A percentile compares a stretch with the other conserved stretches of the same genome.
These are phyloP conservation scores for Cercospora sojina DNA, from an alignment of 2,329 filamentous ascomycete genomes.

Conservation along the genomic window DNA sequence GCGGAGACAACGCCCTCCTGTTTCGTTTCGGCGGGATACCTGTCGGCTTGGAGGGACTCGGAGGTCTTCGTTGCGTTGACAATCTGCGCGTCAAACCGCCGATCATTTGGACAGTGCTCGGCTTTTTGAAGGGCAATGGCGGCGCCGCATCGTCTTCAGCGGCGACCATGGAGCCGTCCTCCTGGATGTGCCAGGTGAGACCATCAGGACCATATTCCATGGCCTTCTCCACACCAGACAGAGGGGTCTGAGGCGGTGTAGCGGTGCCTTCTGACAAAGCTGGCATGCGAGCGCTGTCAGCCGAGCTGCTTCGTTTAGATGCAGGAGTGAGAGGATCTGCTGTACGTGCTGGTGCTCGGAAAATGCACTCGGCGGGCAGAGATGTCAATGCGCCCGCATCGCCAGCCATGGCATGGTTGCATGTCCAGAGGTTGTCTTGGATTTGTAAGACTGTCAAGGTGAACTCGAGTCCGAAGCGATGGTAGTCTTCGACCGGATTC, in stretches of 20 bases:
- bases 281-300: slow-evolving; percentile 15
- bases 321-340: slow-evolving; percentile 2
- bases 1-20: slow-evolving; percentile 10
- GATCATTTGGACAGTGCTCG: slow-evolving; percentile 4
- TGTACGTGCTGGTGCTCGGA: slow-evolving; percentile 24
- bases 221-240: slow-evolving; percentile 12
- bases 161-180: slow-evolving; percentile 1
- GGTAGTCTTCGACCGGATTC: slow-evolving; percentile 17
- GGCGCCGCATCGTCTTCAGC: neutral
- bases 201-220: slow-evolving; percentile 8
- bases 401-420: neutral
- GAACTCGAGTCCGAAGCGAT: slow-evolving; percentile 28
- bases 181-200: slow-evolving; percentile 6
- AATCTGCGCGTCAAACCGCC: slow-evolving; percentile 4
- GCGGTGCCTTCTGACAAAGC: slow-evolving; percentile 16
- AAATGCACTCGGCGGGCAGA: slow-evolving; percentile 32
- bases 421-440: slow-evolving; percentile 17
- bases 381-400: slow-evolving; percentile 13
- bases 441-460: slow-evolving; percentile 22
- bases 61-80: slow-evolving; percentile 4
- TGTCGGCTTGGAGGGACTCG: slow-evolving; percentile 3
- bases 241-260: slow-evolving; percentile 4
- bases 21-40: slow-evolving; percentile 1
- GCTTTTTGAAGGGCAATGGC: slow-evolving; percentile 1
- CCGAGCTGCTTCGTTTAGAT: slow-evolving; percentile 13